Conservation (phyloP, 805 yeast genomes). For the Saccharomycopsis sp. region DNA sequence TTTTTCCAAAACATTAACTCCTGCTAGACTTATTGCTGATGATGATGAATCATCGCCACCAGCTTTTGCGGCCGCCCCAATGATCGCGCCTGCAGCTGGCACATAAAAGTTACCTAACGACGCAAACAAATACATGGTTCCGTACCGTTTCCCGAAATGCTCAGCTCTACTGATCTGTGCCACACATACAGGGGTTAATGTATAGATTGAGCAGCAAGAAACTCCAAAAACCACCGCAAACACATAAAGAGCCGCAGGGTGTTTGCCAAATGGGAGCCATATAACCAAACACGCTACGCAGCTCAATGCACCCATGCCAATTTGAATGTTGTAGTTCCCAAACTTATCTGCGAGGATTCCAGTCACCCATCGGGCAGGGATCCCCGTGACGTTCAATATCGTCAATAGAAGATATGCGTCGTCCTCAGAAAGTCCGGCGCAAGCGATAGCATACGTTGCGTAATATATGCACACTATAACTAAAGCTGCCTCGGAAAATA, state of each 20-base stretch:
- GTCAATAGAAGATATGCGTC: conserved; percentile 41
- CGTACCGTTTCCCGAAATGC: conserved; percentile 47
- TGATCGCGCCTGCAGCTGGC: conserved; percentile 46
- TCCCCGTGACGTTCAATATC: conserved; percentile 35
- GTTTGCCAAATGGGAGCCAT: conserved; percentile 35
- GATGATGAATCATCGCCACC: neutral
- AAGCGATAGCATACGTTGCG: conserved; percentile 43
- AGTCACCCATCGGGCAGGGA: conserved; percentile 39
- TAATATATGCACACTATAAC: conserved; percentile 40
- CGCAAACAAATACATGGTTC: conserved; percentile 52
- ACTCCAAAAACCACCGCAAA: conserved; percentile 47
- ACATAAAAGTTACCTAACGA: conserved; percentile 47
- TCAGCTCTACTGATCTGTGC: conserved; percentile 50
- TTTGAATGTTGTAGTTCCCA: conserved; percentile 51
- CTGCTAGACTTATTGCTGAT: neutral
- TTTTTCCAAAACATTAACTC: neutral
- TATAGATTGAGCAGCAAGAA: conserved; percentile 46
- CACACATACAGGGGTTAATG: conserved; percentile 51
- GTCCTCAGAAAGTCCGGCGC: conserved; percentile 35
- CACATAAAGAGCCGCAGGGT: conserved; percentile 32
- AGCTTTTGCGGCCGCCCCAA: conserved; percentile 28
- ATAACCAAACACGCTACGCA: conserved; percentile 30
- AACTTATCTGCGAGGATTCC: conserved; percentile 38
- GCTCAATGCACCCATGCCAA: conserved; percentile 28
- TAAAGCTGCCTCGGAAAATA: conserved; percentile 42